Conservation (phyloP, 306 rosid species). For the Prunus mira region DNA sequence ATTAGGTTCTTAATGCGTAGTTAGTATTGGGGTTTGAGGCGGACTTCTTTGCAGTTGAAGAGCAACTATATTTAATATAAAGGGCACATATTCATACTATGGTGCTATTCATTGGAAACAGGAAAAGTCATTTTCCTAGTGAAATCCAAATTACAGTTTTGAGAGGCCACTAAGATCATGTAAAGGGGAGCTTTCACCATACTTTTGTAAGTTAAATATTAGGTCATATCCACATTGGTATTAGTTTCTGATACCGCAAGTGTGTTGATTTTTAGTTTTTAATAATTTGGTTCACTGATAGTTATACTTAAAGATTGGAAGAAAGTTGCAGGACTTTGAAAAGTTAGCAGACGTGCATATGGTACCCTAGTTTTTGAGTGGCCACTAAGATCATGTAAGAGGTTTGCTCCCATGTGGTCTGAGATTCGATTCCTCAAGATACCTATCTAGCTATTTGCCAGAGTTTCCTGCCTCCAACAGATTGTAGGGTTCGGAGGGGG, state of each 20-base stretch:
- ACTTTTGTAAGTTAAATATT: neutral
- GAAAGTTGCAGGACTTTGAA: slow-evolving; percentile 6
- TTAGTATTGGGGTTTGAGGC: neutral
- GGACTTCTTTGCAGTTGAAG: slow-evolving; percentile 18
- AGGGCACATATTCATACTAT: neutral
- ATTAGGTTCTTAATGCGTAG: neutral
- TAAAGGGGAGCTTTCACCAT: slow-evolving; percentile 4
- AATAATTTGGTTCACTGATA: neutral
- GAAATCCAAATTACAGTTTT: slow-evolving; percentile 1
- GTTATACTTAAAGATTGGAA: slow-evolving; percentile 2
- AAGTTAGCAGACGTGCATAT: neutral
- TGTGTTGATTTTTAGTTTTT: slow-evolving; percentile 4
- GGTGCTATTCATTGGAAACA: neutral
- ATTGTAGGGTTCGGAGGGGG: neutral
- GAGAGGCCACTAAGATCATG: neutral
- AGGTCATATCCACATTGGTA: neutral
- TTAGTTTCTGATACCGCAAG: neutral
- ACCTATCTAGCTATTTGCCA: neutral
- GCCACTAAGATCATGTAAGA: neutral
- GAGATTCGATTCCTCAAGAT: neutral
- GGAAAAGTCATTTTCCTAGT: neutral
- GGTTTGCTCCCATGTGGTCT: neutral
- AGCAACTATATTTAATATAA: neutral
- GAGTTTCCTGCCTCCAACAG: neutral
- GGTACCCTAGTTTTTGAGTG: neutral